Percentiles rank a stretch among this genome's conserved stretches.
Evolutionary conservation across 257 asterid genomes (phyloP).

Genomic region (Anisodus tanguticus): DNA sequence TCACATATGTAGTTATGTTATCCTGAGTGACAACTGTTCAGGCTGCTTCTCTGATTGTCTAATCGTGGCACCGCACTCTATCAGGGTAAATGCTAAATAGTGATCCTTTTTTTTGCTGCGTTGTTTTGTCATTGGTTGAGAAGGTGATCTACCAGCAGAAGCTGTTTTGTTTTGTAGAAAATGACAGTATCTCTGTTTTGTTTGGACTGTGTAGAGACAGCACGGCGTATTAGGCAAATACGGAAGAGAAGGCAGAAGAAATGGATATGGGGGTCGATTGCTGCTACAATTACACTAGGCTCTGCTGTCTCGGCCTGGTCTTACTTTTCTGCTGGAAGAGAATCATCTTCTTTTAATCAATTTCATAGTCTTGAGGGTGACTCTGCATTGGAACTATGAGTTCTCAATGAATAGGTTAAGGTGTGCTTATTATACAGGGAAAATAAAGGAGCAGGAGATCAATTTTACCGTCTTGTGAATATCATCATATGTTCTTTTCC

Average conservation of each 20-base stretch:
- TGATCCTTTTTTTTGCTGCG: not conserved
- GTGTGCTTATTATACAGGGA: slow-evolving; percentile 20
- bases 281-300: slow-evolving; percentile 66
- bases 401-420: slow-evolving; percentile 30
- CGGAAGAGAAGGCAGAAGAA: slow-evolving; percentile 62
- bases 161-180: not conserved
- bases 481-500: slow-evolving; percentile 35
- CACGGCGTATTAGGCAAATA: slow-evolving; percentile 72
- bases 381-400: slow-evolving; percentile 37
- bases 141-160: not conserved
- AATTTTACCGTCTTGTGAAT: slow-evolving; percentile 48
- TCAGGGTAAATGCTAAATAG: not conserved
- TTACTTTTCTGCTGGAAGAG: slow-evolving; percentile 62
- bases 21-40: not conserved
- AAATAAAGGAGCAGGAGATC: slow-evolving; percentile 50
- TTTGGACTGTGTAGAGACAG: slow-evolving; percentile 53
- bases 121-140: slow-evolving; percentile 3
- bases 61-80: not conserved
- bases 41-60: slow-evolving; percentile 5
- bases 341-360: slow-evolving; percentile 43
- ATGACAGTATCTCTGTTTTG: slow-evolving; percentile 21
- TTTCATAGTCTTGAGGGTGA: slow-evolving; percentile 44
- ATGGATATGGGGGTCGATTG: slow-evolving; percentile 81
- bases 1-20: not conserved
- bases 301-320: slow-evolving; percentile 69